Evolutionary conservation across 2,329 filamentous ascomycete genomes (phyloP).

Genomic region (Botryosphaeria dothidea): DNA sequence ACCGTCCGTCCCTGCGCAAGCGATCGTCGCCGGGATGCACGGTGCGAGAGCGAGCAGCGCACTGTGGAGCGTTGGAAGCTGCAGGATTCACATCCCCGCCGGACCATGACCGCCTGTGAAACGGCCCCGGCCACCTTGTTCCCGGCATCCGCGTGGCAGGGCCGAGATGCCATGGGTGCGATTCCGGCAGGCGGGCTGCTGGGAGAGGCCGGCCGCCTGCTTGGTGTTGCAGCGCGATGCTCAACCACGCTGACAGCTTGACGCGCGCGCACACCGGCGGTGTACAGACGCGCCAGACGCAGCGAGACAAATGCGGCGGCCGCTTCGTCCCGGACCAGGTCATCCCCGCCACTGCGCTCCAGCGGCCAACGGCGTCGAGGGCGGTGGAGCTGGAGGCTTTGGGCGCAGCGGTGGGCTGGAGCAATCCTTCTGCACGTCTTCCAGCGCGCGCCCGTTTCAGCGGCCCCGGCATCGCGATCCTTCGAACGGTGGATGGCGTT

Average conservation of each 20-base stretch:
- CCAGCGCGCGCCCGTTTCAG: slow-evolving; percentile 7
- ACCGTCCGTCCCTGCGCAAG: slow-evolving; percentile 14
- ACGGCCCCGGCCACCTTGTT: neutral
- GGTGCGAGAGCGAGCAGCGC: slow-evolving; percentile 13
- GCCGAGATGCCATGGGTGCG: neutral
- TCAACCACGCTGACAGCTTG: too few relatives aligned
- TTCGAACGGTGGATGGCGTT: neutral
- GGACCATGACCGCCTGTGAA: neutral
- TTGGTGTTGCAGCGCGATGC: neutral
- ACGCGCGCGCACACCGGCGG: neutral
- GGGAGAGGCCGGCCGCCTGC: neutral
- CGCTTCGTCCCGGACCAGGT: neutral
- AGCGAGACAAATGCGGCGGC: neutral
- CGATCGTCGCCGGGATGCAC: slow-evolving; percentile 13
- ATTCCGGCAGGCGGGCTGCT: neutral
- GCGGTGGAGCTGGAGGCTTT: neutral
- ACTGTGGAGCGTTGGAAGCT: slow-evolving; percentile 6
- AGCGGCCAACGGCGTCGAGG: neutral
- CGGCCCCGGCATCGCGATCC: slow-evolving; percentile 7
- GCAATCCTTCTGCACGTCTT: neutral
- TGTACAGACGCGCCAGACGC: neutral
- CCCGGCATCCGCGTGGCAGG: slow-evolving; percentile 3
- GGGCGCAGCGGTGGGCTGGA: neutral
- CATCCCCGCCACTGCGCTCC: neutral
- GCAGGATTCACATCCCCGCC: slow-evolving; percentile 12